A percentile compares a stretch with the other conserved stretches of the same genome.
Evolutionary conservation across 2,329 filamentous ascomycete genomes (phyloP).

Genomic region (Pseudogymnoascus sp.): DNA sequence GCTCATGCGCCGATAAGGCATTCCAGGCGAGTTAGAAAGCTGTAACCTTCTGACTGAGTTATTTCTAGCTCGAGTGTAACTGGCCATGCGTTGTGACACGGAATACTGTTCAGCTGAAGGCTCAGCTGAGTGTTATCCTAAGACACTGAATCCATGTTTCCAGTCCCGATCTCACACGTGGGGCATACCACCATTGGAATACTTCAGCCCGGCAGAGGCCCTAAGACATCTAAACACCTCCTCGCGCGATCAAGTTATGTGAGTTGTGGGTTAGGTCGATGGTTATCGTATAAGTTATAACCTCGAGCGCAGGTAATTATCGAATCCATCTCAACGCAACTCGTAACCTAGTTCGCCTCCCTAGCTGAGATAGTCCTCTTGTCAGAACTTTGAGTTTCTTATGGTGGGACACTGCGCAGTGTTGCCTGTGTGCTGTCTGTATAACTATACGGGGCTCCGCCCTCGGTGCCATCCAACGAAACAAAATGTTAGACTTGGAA

Average conservation of each 20-base stretch:
- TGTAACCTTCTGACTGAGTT: slow-evolving; percentile 1
- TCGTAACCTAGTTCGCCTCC: background rate
- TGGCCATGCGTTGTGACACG: background rate
- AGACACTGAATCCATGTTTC: background rate
- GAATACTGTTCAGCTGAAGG: background rate
- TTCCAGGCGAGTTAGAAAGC: background rate
- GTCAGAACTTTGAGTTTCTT: background rate
- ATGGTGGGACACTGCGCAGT: background rate
- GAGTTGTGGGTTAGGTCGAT: background rate
- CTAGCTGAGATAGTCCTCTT: background rate
- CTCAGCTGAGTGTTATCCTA: slow-evolving; percentile 4
- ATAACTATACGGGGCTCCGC: background rate
- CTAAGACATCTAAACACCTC: background rate
- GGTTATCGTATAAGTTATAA: background rate
- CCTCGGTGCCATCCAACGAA: slow-evolving; percentile 5
- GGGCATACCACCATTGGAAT: background rate
- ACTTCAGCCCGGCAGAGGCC: background rate
- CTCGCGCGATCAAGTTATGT: background rate
- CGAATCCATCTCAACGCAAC: background rate
- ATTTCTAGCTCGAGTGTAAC: background rate
- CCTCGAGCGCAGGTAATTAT: background rate
- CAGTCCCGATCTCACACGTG: slow-evolving; percentile 4
- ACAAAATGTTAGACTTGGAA: background rate
- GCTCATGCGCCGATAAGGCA: background rate
- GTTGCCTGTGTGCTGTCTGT: background rate